A percentile compares a stretch with the other conserved stretches of the same genome.
phyloP scores from a whole-genome alignment of 345 rosid species.

The Adansonia digitata region DNA sequence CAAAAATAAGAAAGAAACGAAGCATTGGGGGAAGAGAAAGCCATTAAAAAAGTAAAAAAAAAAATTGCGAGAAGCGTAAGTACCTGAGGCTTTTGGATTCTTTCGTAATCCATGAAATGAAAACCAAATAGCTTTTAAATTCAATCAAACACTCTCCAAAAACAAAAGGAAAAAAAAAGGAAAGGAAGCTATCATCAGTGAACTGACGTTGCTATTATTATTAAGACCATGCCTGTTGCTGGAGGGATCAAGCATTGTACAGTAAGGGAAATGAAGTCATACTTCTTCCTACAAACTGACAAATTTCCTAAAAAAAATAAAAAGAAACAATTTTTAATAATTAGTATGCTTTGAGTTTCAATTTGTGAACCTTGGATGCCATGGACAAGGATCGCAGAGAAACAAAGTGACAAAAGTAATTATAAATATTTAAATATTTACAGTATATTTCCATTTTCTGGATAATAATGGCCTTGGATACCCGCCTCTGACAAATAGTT shows the following conservation, averaged over 20 bases:
- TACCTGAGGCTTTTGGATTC: slow-evolving; percentile 74
- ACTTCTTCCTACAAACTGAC: slow-evolving; percentile 1
- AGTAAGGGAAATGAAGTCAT: not conserved
- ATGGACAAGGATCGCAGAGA: not conserved
- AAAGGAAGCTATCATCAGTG: not conserved
- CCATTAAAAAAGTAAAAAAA: slow-evolving; percentile 4
- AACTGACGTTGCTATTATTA: not conserved
- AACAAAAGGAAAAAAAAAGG: not conserved
- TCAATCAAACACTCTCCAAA: not conserved
- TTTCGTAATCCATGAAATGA: slow-evolving; percentile 67
- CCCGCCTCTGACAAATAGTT: not conserved
- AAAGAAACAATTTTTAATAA: not conserved
- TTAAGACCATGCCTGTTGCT: not conserved
- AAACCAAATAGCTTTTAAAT: not conserved
- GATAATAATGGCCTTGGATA: slow-evolving; percentile 8
- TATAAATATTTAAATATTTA: not conserved
- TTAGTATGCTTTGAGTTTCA: not conserved
- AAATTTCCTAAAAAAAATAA: not conserved
- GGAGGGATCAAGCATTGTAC: not conserved
- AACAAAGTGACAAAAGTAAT: not conserved
- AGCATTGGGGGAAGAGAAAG: slow-evolving; percentile 21
- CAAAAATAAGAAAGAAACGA: slow-evolving; percentile 22
- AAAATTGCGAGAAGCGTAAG: not conserved
- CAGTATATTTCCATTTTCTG: not conserved
- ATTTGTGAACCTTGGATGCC: not conserved